Evolutionary conservation across 768 basidiomycete genomes (phyloP), one percentile per base, ranked within the genome.

Genomic region (Hygrophorus russula): DNA sequence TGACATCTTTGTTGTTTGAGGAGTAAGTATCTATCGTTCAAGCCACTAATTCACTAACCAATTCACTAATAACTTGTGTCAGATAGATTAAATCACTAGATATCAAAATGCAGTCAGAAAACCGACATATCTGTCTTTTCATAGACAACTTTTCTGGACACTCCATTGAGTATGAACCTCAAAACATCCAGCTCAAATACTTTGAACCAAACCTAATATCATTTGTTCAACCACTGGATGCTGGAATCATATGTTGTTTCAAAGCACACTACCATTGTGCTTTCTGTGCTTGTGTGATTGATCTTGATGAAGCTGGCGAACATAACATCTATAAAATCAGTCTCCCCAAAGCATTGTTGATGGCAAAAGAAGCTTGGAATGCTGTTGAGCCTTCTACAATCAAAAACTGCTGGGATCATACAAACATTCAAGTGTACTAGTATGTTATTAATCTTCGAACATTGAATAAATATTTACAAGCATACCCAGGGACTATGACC

Each of bases 181-280:
- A 36, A 4, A 60, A 61, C 46, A 59, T 66, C 43, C 40, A 44
- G 4, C 17, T 66, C 18, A 48, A 56, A 40, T 52, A 41, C 42
- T 64, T 64, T 31, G 49, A 49, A 38, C 57, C 64, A 6, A 68
- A 68, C 46, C 36, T 68, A 37, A 69, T 60, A 1, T 47, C 64
- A 3, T 59, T 51, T 51, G 53, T 69, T 27, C 66, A 69, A 44
- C 65, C 61, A 3, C 45, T 49, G 27, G 62, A 67, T 51, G 56
- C 56, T 9, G 64, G 64, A 12, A 59, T 62, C 30, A 65, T 66
- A 41, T 44, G 57, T 0, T 57, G 53, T 39, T 58, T 64, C 52
- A 68, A 65, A 51, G 64, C 64, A 0, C 49, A 57, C 28, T 68
- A 68, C 42, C 46, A 51, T 2, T 27, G 36, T 2, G 42, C 35